phyloP scores from a whole-genome alignment of 23 red algal genomes.

The Cyanidioschyzon merolae region DNA sequence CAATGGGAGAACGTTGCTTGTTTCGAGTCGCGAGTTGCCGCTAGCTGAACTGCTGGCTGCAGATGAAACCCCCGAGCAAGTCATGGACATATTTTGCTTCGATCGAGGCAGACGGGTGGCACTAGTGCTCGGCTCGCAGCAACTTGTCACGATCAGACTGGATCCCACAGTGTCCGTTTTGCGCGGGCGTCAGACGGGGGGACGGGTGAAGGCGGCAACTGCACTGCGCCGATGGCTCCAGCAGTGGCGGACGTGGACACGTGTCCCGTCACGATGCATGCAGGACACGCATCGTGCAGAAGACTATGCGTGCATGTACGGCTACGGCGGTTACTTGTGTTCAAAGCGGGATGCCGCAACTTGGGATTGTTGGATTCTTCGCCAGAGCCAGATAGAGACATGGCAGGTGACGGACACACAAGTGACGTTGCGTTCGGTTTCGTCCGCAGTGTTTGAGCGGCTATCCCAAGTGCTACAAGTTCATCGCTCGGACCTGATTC shows the following conservation, averaged over 20 bases:
- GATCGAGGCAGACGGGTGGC: neutral
- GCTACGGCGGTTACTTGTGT: neutral
- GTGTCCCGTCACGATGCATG: neutral
- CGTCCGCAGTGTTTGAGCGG: neutral
- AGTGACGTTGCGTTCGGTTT: neutral
- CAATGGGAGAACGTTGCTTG: neutral
- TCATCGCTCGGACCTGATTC: neutral
- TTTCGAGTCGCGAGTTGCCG: neutral
- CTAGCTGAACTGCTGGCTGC: neutral
- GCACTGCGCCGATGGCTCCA: neutral
- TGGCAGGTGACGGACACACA: neutral
- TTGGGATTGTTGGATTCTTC: neutral
- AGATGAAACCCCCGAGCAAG: neutral
- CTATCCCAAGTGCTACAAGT: neutral
- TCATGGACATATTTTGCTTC: neutral
- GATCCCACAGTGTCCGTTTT: neutral
- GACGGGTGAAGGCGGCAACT: neutral
- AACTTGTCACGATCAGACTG: neutral
- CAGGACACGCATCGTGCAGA: neutral
- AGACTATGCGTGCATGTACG: neutral
- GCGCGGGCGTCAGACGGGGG: neutral
- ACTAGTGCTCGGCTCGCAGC: neutral
- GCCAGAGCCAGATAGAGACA: neutral
- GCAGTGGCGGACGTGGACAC: neutral
- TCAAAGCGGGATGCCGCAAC: neutral